Conservation (phyloP, 2,329 filamentous ascomycete genomes). For the Cladophialophora carrionii region DNA sequence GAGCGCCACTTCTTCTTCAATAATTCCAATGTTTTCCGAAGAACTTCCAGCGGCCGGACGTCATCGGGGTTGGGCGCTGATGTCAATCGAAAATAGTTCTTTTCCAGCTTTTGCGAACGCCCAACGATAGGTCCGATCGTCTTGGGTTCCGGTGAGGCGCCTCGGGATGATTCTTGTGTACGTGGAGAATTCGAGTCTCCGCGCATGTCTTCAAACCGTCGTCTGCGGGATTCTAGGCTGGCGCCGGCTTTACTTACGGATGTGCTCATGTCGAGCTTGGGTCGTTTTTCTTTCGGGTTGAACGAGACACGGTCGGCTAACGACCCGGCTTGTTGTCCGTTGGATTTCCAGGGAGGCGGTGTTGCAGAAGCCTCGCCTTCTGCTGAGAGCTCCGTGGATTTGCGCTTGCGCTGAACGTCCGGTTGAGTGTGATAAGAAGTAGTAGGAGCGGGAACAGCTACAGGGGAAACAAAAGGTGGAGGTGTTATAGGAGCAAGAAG, state of each 20-base stretch:
- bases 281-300: slow-evolving; percentile 53
- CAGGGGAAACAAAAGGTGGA: slow-evolving; percentile 34
- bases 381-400: slow-evolving; percentile 69
- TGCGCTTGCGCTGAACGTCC: slow-evolving; percentile 71
- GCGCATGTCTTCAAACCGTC: slow-evolving; percentile 71
- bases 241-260: slow-evolving; percentile 85
- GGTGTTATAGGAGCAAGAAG: slow-evolving; percentile 35
- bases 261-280: slow-evolving; percentile 55
- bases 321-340: slow-evolving; percentile 58
- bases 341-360: slow-evolving; percentile 73
- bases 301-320: slow-evolving; percentile 77
- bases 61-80: slow-evolving; percentile 83
- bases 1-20: slow-evolving; percentile 93
- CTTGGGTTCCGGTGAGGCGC: slow-evolving; percentile 52
- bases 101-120: slow-evolving; percentile 81
- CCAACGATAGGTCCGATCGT: slow-evolving; percentile 75
- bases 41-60: slow-evolving; percentile 79
- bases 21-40: slow-evolving; percentile 82
- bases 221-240: slow-evolving; percentile 83
- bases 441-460: slow-evolving; percentile 28
- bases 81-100: slow-evolving; percentile 92
- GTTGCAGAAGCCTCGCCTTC: slow-evolving; percentile 53
- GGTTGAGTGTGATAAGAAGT: slow-evolving; percentile 38
- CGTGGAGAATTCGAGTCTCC: slow-evolving; percentile 48
- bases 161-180: slow-evolving; percentile 45